Percentiles rank a stretch among this genome's conserved stretches.
These are phyloP conservation scores for Solanum chmielewskii DNA, from an alignment of 257 asterid genomes.

Conservation along the genomic window DNA sequence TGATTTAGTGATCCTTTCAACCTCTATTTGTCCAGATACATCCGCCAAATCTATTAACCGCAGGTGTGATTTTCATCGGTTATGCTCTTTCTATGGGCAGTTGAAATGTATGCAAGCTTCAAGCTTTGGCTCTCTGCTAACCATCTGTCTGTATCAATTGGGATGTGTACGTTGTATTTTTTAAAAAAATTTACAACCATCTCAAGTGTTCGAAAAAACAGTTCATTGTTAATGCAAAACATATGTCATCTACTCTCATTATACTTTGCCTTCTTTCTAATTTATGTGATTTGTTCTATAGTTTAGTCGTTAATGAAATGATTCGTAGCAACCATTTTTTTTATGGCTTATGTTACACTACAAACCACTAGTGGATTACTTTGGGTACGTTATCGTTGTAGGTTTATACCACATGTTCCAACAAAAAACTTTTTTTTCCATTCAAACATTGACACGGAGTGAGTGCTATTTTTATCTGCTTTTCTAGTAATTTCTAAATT, in stretches of 20 bases:
- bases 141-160: neutral
- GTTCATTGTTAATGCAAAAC: neutral
- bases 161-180: neutral
- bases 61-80: neutral
- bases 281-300: no score
- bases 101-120: neutral
- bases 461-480: neutral
- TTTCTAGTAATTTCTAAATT: no score
- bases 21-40: neutral
- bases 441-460: neutral
- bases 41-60: neutral
- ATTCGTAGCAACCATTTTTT: no score
- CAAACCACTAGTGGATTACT: no score
- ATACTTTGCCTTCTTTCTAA: neutral
- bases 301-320: no score
- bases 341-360: no score
- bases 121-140: neutral
- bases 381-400: neutral
- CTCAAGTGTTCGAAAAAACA: neutral
- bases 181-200: neutral
- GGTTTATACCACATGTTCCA: no score
- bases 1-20: neutral
- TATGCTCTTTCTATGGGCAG: neutral
- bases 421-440: no score
- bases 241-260: neutral